Percentiles rank a stretch among this genome's conserved stretches.
phyloP scores from a whole-genome alignment of 2,329 filamentous ascomycete genomes.

The Trichoderma sp. region DNA sequence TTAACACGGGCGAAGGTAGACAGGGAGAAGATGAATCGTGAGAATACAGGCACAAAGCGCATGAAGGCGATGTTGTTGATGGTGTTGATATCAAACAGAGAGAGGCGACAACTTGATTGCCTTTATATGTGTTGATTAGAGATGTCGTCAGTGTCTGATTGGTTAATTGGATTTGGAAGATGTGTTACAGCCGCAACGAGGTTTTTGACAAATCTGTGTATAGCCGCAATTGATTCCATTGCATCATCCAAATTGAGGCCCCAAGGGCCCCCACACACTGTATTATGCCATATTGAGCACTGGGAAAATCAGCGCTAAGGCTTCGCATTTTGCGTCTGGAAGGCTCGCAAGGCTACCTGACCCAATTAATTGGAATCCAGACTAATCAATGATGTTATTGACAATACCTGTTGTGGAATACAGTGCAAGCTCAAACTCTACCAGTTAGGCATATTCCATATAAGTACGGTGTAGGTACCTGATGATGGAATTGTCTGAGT shows the following conservation, averaged over 20 bases:
- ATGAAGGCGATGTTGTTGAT: constrained; percentile 35
- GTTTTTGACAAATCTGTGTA: constrained; percentile 20
- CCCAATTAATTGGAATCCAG: not conserved
- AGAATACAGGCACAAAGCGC: constrained; percentile 49
- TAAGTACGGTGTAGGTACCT: not conserved
- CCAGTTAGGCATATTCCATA: not conserved
- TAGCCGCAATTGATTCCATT: constrained; percentile 21
- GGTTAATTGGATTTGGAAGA: not conserved
- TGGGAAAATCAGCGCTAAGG: not conserved
- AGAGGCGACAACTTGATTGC: not conserved
- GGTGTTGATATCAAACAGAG: not conserved
- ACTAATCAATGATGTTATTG: no score
- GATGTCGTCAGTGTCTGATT: not conserved
- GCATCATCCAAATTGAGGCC: constrained; percentile 21
- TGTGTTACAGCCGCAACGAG: not conserved
- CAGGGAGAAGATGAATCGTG: constrained; percentile 47
- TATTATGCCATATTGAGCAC: not conserved
- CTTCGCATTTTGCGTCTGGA: not conserved
- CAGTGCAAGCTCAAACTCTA: not conserved
- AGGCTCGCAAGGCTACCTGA: not conserved
- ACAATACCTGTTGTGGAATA: not conserved
- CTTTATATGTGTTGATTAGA: constrained; percentile 1
- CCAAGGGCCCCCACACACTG: not conserved
- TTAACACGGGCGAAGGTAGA: constrained; percentile 43
- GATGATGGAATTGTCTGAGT: not conserved